Evolutionary conservation across 176 grass and related monocot genomes (phyloP).

Genomic region (Saccharum officinarum): DNA sequence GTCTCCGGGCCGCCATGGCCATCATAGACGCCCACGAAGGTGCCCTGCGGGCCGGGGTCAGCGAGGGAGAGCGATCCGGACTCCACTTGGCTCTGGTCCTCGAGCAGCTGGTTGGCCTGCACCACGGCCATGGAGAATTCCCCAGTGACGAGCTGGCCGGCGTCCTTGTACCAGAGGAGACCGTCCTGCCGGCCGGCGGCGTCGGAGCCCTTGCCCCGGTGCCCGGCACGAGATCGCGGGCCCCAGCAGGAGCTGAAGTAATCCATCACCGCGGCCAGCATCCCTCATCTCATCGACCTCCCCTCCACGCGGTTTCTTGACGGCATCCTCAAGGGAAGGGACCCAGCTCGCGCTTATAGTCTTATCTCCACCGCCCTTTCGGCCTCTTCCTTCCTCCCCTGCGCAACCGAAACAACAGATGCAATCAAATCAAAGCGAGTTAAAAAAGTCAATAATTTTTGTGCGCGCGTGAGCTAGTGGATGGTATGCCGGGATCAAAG

Average conservation of each 20-base stretch:
- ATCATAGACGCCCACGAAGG: slow-evolving; percentile 85
- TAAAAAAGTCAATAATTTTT: background rate
- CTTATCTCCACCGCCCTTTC: slow-evolving; percentile 1
- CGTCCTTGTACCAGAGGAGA: slow-evolving; percentile 91
- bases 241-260: slow-evolving; percentile 77
- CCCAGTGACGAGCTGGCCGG: slow-evolving; percentile 55
- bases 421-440: slow-evolving; percentile 14
- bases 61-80: slow-evolving; percentile 57
- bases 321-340: slow-evolving; percentile 19
- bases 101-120: slow-evolving; percentile 86
- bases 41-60: slow-evolving; percentile 58
- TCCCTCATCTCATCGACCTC: slow-evolving; percentile 59
- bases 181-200: slow-evolving; percentile 57
- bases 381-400: background rate
- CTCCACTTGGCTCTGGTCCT: slow-evolving; percentile 89
- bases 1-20: slow-evolving; percentile 87
- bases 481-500: slow-evolving; percentile 27
- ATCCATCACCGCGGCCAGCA: slow-evolving; percentile 66
- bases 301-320: slow-evolving; percentile 43
- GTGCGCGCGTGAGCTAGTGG: slow-evolving; percentile 1
- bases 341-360: slow-evolving; percentile 8
- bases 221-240: slow-evolving; percentile 35
- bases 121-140: slow-evolving; percentile 96
- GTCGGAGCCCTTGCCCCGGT: slow-evolving; percentile 50
- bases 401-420: slow-evolving; percentile 3